Conservation (phyloP, 1,284 basidiomycete genomes). For the Somion occarium region DNA sequence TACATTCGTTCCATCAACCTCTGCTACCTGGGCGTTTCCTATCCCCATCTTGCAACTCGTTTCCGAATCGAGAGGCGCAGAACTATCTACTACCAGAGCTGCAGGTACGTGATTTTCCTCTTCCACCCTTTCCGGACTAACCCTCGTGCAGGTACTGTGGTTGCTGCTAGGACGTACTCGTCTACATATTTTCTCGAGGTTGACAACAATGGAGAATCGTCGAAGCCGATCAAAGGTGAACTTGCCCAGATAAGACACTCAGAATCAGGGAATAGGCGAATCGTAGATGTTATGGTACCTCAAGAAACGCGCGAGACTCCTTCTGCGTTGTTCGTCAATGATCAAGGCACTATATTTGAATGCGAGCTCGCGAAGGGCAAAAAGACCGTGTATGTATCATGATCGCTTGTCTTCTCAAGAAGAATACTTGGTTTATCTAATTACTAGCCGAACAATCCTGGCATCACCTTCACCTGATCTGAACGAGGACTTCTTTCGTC, state of each 20-base stretch:
- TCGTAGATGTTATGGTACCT: slow-evolving; percentile 35
- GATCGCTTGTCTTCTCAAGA: too few species aligned
- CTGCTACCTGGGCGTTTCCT: not conserved
- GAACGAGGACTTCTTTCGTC: not conserved
- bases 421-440: too few species aligned
- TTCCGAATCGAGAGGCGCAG: not conserved
- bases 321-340: slow-evolving; percentile 32
- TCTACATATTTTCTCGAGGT: slow-evolving; percentile 14
- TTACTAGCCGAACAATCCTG: too few species aligned
- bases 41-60: not conserved
- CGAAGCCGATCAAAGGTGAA: too few species aligned
- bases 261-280: slow-evolving; percentile 34
- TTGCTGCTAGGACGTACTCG: slow-evolving; percentile 19
- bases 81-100: not conserved
- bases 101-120: not conserved
- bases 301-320: not conserved
- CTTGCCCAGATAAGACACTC: too few species aligned
- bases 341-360: slow-evolving; percentile 39
- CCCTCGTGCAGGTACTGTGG: slow-evolving; percentile 8
- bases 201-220: slow-evolving; percentile 2
- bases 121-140: not conserved
- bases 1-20: not conserved
- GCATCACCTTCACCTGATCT: too few species aligned
- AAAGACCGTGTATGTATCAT: slow-evolving; percentile 16
- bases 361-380: slow-evolving; percentile 19